phyloP scores from a whole-genome alignment of 768 basidiomycete species.

The Phanerochaete carnosa region DNA sequence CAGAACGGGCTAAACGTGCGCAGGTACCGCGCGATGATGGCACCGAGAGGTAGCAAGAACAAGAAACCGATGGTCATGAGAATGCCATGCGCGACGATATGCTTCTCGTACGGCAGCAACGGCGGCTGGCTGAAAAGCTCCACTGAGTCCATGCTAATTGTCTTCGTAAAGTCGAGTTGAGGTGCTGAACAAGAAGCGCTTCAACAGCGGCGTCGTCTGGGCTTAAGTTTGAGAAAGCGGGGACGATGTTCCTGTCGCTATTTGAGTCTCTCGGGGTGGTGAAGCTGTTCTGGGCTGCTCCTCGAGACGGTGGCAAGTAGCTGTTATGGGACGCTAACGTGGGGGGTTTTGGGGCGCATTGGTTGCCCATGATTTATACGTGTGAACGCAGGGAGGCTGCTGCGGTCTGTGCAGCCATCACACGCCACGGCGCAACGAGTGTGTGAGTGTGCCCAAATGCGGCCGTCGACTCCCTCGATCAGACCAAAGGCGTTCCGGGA shows the following conservation, averaged over 20 bases:
- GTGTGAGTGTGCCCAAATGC: neutral
- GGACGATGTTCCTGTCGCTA: slow-evolving; percentile 46
- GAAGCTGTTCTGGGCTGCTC: slow-evolving; percentile 45
- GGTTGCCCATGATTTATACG: neutral
- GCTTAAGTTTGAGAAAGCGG: slow-evolving; percentile 48
- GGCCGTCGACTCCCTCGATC: neutral
- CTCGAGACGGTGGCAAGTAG: slow-evolving; percentile 34
- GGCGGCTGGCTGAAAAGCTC: slow-evolving; percentile 25
- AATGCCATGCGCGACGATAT: slow-evolving; percentile 51
- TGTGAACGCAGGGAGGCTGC: neutral
- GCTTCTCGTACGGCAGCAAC: slow-evolving; percentile 42
- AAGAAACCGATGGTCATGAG: slow-evolving; percentile 52
- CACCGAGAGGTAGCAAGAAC: slow-evolving; percentile 56
- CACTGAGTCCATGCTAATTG: slow-evolving; percentile 16
- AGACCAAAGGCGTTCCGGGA: neutral
- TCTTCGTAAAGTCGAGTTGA: slow-evolving; percentile 48
- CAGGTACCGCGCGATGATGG: slow-evolving; percentile 49
- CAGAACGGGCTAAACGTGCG: slow-evolving; percentile 48
- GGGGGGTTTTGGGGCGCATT: slow-evolving; percentile 37
- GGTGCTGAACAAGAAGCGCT: slow-evolving; percentile 47
- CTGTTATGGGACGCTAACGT: slow-evolving; percentile 39
- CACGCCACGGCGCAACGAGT: neutral
- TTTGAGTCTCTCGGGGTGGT: slow-evolving; percentile 46
- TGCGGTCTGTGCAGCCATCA: neutral
- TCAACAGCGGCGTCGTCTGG: slow-evolving; percentile 44